phyloP scores from a whole-genome alignment of 140 eudicot genomes.

The Bidens hawaiensis region DNA sequence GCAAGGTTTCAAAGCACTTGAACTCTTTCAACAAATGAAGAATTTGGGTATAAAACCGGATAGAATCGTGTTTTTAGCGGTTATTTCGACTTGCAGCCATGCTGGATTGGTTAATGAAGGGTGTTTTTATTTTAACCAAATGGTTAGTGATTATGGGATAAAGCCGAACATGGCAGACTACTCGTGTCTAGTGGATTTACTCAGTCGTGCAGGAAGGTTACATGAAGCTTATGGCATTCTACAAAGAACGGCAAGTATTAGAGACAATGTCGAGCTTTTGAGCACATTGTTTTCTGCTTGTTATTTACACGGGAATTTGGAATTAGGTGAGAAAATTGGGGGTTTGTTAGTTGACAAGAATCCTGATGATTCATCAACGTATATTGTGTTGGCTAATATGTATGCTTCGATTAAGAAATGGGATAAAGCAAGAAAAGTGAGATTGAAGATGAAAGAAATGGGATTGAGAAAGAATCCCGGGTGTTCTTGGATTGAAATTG shows the following conservation, averaged over 20 bases:
- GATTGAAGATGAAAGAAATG: conserved; percentile 49
- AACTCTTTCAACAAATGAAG: conserved; percentile 43
- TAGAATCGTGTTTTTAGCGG: conserved; percentile 51
- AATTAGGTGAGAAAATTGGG: conserved; percentile 45
- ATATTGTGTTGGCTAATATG: conserved; percentile 51
- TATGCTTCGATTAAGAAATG: conserved; percentile 50
- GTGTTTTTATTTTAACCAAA: conserved; percentile 37
- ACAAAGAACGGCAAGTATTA: conserved; percentile 20
- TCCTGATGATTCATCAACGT: conserved; percentile 46
- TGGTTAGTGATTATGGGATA: conserved; percentile 39
- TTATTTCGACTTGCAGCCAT: conserved; percentile 49
- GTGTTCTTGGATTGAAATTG: conserved; percentile 59
- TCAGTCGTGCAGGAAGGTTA: conserved; percentile 59
- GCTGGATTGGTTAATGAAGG: conserved; percentile 56
- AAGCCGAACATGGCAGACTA: conserved; percentile 46
- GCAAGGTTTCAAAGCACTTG: conserved; percentile 39
- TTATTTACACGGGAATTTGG: conserved; percentile 40
- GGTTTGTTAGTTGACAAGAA: conserved; percentile 35
- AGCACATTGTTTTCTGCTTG: conserved; percentile 59
- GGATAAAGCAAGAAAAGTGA: conserved; percentile 49
- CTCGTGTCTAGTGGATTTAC: conserved; percentile 50
- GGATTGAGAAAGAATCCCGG: conserved; percentile 60
- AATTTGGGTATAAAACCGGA: conserved; percentile 34
- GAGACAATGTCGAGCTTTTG: conserved; percentile 39
- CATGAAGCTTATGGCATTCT: conserved; percentile 51